phyloP scores from a whole-genome alignment of 2,329 filamentous ascomycete genomes.

The Neospermospora avenae region DNA sequence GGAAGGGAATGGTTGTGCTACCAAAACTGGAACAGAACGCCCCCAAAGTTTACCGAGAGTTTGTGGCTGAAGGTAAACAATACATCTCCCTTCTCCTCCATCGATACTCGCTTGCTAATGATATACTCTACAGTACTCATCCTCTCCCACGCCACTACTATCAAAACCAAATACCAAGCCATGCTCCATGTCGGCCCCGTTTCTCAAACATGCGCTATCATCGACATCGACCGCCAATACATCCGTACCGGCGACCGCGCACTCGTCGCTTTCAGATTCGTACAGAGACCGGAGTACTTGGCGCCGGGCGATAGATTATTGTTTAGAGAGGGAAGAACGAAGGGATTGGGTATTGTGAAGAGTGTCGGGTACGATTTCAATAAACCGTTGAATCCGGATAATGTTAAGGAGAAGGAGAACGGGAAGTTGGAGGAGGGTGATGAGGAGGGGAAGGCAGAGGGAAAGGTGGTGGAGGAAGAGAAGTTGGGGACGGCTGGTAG shows the following conservation, averaged over 20 bases:
- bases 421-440: slow-evolving; percentile 4
- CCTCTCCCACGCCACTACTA: slow-evolving; percentile 92
- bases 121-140: slow-evolving; percentile 65
- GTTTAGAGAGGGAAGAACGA: slow-evolving; percentile 92
- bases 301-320: slow-evolving; percentile 83
- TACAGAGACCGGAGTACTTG: slow-evolving; percentile 90
- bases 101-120: slow-evolving; percentile 1
- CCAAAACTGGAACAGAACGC: slow-evolving; percentile 72
- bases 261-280: slow-evolving; percentile 88
- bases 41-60: slow-evolving; percentile 71
- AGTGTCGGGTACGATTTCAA: slow-evolving; percentile 77
- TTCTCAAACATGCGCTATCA: slow-evolving; percentile 93
- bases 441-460: slow-evolving; percentile 8
- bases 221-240: slow-evolving; percentile 93
- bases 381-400: slow-evolving; percentile 44
- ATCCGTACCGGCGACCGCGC: slow-evolving; percentile 95
- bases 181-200: slow-evolving; percentile 97
- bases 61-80: slow-evolving; percentile 68
- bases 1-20: slow-evolving; percentile 97
- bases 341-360: slow-evolving; percentile 93
- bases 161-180: slow-evolving; percentile 94
- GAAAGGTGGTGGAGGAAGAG: too few relatives aligned
- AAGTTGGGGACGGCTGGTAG: neutral
- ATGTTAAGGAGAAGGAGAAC: slow-evolving; percentile 26
- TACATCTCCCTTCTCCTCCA: neutral